phyloP scores from a whole-genome alignment of 192 early-diverging fungal species.

The Backusella sp. region DNA sequence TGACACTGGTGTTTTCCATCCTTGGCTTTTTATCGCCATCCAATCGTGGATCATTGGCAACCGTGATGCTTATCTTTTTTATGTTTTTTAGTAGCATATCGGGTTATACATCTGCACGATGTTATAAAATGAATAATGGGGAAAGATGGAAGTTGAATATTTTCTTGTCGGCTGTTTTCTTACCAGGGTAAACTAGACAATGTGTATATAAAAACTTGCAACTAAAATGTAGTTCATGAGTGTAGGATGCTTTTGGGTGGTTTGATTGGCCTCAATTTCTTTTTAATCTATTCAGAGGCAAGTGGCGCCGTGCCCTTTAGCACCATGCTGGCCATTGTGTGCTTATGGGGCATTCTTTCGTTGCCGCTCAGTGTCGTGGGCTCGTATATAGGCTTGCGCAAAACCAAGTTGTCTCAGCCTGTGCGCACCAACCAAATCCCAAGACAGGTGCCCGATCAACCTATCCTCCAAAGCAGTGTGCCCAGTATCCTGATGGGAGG shows the following conservation, averaged over 20 bases:
- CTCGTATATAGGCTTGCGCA: slow-evolving; percentile 65
- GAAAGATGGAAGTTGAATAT: slow-evolving; percentile 84
- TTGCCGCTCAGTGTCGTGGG: slow-evolving; percentile 84
- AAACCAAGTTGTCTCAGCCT: slow-evolving; percentile 64
- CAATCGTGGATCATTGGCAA: slow-evolving; percentile 86
- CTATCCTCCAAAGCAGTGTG: slow-evolving; percentile 70
- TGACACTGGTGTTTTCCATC: slow-evolving; percentile 82
- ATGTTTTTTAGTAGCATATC: slow-evolving; percentile 84
- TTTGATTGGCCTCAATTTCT: slow-evolving; percentile 78
- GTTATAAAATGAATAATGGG: slow-evolving; percentile 94
- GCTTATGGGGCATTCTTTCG: slow-evolving; percentile 79
- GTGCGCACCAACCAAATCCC: slow-evolving; percentile 93
- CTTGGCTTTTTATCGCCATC: slow-evolving; percentile 94
- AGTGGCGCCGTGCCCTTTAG: slow-evolving; percentile 88
- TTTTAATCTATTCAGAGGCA: slow-evolving; percentile 75
- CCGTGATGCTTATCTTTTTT: slow-evolving; percentile 91
- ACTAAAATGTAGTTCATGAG: not conserved
- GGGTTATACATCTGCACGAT: slow-evolving; percentile 85
- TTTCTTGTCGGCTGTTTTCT: slow-evolving; percentile 73
- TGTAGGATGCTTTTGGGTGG: slow-evolving; percentile 51
- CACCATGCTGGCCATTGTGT: slow-evolving; percentile 77
- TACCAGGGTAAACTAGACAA: no score
- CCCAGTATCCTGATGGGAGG: slow-evolving; percentile 78
- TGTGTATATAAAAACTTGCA: no score
- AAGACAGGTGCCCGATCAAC: slow-evolving; percentile 87